Conservation (phyloP, 2,329 filamentous ascomycete genomes). For the Penicillium frequentans region DNA sequence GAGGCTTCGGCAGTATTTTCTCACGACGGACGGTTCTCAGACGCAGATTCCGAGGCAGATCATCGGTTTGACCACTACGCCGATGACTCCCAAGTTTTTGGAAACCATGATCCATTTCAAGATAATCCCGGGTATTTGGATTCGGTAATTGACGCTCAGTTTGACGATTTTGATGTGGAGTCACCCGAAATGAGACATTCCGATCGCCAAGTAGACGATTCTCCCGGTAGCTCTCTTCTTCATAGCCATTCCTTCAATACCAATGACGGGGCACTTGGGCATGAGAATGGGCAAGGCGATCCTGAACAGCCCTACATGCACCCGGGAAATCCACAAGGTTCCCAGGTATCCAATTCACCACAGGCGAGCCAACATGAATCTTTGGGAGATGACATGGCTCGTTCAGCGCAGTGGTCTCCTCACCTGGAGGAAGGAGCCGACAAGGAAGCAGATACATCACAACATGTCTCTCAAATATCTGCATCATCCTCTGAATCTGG, state of each 20-base stretch:
- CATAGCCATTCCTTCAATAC: slow-evolving; percentile 16
- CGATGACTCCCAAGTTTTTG: slow-evolving; percentile 28
- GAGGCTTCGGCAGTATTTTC: slow-evolving; percentile 35
- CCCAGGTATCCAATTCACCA: not conserved
- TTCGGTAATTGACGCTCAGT: slow-evolving; percentile 37
- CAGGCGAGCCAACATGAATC: not conserved
- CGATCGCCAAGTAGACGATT: slow-evolving; percentile 6
- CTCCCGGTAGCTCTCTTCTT: slow-evolving; percentile 17
- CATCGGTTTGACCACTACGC: slow-evolving; percentile 24
- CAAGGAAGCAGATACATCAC: slow-evolving; percentile 4
- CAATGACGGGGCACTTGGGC: not conserved
- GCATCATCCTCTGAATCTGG: slow-evolving; percentile 24
- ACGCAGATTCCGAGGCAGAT: slow-evolving; percentile 42
- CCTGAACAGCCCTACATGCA: not conserved
- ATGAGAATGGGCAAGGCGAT: not conserved
- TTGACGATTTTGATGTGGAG: slow-evolving; percentile 35
- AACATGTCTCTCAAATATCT: slow-evolving; percentile 9
- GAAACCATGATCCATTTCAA: slow-evolving; percentile 30
- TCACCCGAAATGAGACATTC: slow-evolving; percentile 12
- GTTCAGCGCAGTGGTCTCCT: not conserved
- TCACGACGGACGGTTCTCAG: slow-evolving; percentile 43
- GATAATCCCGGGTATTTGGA: slow-evolving; percentile 42
- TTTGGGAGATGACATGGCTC: not conserved
- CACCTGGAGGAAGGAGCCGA: not conserved
- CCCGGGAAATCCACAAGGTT: not conserved